Base-by-base conservation (phyloP, 257 asterid genomes). In the Fraxinus quadrangulata region DNA sequence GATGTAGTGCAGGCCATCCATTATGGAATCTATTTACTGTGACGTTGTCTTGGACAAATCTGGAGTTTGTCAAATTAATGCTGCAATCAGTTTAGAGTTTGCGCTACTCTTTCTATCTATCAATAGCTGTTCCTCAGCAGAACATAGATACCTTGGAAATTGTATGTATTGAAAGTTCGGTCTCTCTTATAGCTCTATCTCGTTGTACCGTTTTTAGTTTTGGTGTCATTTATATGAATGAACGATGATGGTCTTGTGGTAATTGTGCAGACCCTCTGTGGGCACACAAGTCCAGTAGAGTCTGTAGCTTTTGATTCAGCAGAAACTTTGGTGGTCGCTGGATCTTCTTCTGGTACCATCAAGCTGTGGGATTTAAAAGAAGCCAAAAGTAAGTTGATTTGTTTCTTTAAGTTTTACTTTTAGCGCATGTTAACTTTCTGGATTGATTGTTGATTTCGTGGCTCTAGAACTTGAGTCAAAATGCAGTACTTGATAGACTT, bases 291-390 rank as follows among this genome's bases (percentile, higher is more conserved):
- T 90, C 97, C 98, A 23, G 85, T 96, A 61, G 99, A 96, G 85
- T 96, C 99, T 79, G 96, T 92, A 76, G 86, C 95, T 78, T 96
- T 96, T 86, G 94, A 96, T 87, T 86, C 99, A 71, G 80, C 34
- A n/a, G 99, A 93, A 81, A 88, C 84, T 84, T 86, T 89, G 81
- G 99, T 92, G 86, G 86, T 82, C 63, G 98, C 97, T 83, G 99
- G 99, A 84, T 90, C 99, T 74, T 93, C 99, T 68, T 92, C 98
- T 75, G 98, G 99, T 78, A 91, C 92, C 82, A 88, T 96, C 79
- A 93, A 93, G 78, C 80, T 96, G 87, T 96, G 99, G 99, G 99
- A 96, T 85, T 83, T 96, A 79, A 98, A 93, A 86, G 98, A 96
- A 86, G 88, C 96, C 69, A 93, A 93, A 84, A 90, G 99, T 95